Evolutionary conservation across 495 filamentous ascomycete genomes (phyloP), one percentile per base, ranked within the genome.

Genomic region (Poronia punctata): DNA sequence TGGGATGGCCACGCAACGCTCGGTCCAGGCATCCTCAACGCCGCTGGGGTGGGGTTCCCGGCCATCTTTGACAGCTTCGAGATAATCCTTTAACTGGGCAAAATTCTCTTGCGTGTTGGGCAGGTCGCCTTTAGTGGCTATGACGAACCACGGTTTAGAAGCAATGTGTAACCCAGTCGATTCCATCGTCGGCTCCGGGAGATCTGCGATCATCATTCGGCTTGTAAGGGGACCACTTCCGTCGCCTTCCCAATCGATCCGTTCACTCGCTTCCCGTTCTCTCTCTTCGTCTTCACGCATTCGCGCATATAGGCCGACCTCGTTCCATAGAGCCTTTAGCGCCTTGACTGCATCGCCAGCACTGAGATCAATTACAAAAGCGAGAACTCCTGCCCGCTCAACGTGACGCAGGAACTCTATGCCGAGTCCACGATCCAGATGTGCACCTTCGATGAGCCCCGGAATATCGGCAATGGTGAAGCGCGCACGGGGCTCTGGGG

Each of bases 391-490:
- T 3, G 92, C 93, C 11, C 92, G 80, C 66, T 98, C 92, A 23
- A 97, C 83, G 60, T 98, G 92, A 6, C 93, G 81, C 16, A 98
- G 68, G 54, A 98, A 98, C 16, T 83, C 87, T 12, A 94, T 79
- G 0, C 92, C 92, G 7, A 98, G 74, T 1, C 92, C 92, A 45
- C 85, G 84, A 62, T 97, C 89, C 4, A 94, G 71, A 65, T 97
- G 89, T 1, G 92, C 92, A 51, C 84, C 85, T 51, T 86, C 75
- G 40, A 98, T 83, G 34, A 98, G 65, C 7, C 92, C 92, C 8
- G 92, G 92, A 43, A 98, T 97, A 59, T 98, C 92, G 5, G 92
- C 92, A 43, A 98, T 83, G 5, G 88, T 94, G 59, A 97, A 94
- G 22, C 81, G 75, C 0, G 82, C 86, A 8, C 88, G 70, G 3